Evolutionary conservation across 2,329 filamentous ascomycete genomes (phyloP), one percentile per base, ranked within the genome.

Genomic region (Aureobasidium mangrovei): DNA sequence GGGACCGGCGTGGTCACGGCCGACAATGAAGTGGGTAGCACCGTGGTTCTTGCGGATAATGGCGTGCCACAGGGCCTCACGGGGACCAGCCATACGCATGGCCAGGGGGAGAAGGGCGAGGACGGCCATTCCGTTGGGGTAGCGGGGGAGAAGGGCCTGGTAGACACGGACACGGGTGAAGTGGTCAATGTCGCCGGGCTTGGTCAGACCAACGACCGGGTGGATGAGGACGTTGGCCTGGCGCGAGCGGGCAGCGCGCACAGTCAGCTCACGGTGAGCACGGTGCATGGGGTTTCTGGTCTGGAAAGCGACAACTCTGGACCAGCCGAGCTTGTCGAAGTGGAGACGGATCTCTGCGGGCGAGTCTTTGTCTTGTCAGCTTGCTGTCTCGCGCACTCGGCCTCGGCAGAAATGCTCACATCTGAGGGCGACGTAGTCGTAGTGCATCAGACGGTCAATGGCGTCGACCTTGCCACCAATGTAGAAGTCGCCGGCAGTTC

Each of bases 31-130:
- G 80, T 98, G 93, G 12, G 93, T 97, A 45, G 91, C 90, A 66
- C 93, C 93, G 76, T 96, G 91, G 76, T 98, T 98, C 85, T 97
- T 98, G 70, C 93, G 90, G 79, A 98, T 98, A 67, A 98, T 95
- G 68, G 93, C 93, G 79, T 98, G 93, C 93, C 93, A 98, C 76
- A 98, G 90, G 63, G 93, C 93, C 78, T 98, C 93, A 63, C 93
- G 88, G 60, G 93, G 93, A 65, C 93, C 93, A 68, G 90, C 93
- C 93, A 98, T 98, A 70, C 93, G 87, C 93, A 98, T 98, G 65
- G 93, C 93, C 60, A 98, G 81, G 56, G 91, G 91, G 53, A 98
- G 81, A 40, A 98, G 88, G 73, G 90, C 91, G 61, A 98, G 83
- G 38, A 94, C 90, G 57, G 93, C 93, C 93, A 98, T 98, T 67